Conservation (phyloP, 352 stramenopile species). For the Phytophthora uliginosa region DNA sequence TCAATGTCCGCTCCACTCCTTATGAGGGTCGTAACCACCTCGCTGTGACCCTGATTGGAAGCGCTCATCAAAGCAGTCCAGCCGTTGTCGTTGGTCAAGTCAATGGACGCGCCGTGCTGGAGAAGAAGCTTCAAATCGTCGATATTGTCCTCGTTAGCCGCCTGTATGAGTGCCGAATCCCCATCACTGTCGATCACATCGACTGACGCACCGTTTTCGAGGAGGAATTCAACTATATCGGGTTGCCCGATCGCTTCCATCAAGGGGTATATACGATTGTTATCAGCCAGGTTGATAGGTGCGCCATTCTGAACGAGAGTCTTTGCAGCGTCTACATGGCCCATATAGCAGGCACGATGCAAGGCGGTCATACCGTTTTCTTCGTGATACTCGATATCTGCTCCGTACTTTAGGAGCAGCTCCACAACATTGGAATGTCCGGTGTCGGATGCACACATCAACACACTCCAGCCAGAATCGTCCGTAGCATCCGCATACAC, state of each 20-base stretch:
- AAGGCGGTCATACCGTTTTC: neutral
- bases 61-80: neutral
- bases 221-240: neutral
- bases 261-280: neutral
- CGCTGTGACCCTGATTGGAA: neutral
- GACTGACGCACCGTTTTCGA: neutral
- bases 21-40: neutral
- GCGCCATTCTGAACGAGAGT: neutral
- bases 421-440: neutral
- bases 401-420: neutral
- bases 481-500: neutral
- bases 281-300: neutral
- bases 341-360: neutral
- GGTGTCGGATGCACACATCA: conserved; percentile 1
- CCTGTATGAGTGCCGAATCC: neutral
- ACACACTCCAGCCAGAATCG: neutral
- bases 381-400: neutral
- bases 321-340: neutral
- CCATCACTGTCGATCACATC: neutral
- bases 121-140: neutral
- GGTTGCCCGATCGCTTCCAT: neutral
- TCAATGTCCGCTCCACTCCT: neutral
- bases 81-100: neutral
- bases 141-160: neutral
- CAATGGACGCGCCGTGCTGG: neutral